Evolutionary conservation across 495 filamentous ascomycete genomes (phyloP), one percentile per base, ranked within the genome.

Genomic region (Aspergillus coremiiformis): DNA sequence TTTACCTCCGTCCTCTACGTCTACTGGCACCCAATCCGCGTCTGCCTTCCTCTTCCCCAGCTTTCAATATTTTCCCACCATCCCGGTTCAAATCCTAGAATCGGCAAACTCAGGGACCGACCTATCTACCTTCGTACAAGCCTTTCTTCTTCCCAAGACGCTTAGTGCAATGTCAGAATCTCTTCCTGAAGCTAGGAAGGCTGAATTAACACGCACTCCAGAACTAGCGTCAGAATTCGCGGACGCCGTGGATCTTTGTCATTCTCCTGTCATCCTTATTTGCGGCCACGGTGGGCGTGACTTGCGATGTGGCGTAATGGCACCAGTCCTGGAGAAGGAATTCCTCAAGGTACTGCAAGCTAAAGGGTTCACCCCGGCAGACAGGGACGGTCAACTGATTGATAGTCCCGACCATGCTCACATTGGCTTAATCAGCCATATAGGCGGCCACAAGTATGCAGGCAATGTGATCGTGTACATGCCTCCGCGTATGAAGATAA

Each of bases 401-500:
- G 70, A 73, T 45, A 56, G 45, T 15, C 69, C 66, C 3, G 50
- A 50, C 0, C 69, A 72, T 42, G 79, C 78, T 3, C 75, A 82
- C 54, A 78, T 96, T 5, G 89, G 81, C 1, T 64, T 86, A 42
- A 89, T 92, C 51, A 92, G 86, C 63, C 92, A 97, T 70, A 80
- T 97, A 48, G 89, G 90, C 0, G 92, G 92, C 1, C 92, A 96
- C 58, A 93, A 93, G 55, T 96, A 85, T 61, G 92, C 92, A 0
- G 92, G 92, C 3, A 97, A 97, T 70, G 83, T 96, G 12, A 90
- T 96, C 44, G 69, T 96, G 0, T 97, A 96, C 65, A 69, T 96
- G 3, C 92, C 92, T 3, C 84, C 83, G 4, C 53, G 56, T 49
- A 71, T 73, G 65, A 65, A 46, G 45, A 43, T 63, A 27, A 52